phyloP scores from a whole-genome alignment of 2,329 filamentous ascomycete species.

The Botrytis elliptica region DNA sequence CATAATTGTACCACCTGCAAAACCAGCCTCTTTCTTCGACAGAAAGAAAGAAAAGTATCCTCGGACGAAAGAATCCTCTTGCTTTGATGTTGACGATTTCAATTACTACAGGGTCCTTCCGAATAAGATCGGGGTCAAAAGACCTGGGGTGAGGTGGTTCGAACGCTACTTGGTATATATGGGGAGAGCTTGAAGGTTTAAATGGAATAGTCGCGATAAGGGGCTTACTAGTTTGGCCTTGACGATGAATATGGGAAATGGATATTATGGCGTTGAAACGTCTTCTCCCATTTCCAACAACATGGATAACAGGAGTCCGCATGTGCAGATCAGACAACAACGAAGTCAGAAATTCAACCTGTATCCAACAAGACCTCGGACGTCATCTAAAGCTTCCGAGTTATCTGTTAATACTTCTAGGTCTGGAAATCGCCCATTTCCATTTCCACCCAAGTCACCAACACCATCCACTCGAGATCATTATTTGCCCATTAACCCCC shows the following conservation, averaged over 20 bases:
- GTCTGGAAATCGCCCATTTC: slow-evolving; percentile 1
- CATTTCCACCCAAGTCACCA: slow-evolving; percentile 26
- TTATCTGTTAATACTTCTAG: slow-evolving; percentile 9
- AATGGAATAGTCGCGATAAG: slow-evolving; percentile 17
- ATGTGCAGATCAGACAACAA: slow-evolving; percentile 28
- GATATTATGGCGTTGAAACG: slow-evolving; percentile 28
- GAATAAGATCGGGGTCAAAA: slow-evolving; percentile 23
- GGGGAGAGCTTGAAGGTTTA: slow-evolving; percentile 14
- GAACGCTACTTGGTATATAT: not conserved
- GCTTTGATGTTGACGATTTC: slow-evolving; percentile 15
- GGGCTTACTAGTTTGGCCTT: not conserved
- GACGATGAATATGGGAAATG: slow-evolving; percentile 32
- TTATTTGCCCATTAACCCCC: slow-evolving; percentile 7
- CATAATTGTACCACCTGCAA: slow-evolving; percentile 11
- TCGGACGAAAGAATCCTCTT: slow-evolving; percentile 3
- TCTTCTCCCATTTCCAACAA: slow-evolving; percentile 17
- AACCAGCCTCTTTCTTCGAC: slow-evolving; percentile 5
- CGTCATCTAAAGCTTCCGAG: slow-evolving; percentile 28
- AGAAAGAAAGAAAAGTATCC: slow-evolving; percentile 8
- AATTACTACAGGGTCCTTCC: slow-evolving; percentile 24
- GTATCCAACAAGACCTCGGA: slow-evolving; percentile 33
- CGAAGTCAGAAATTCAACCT: slow-evolving; percentile 36
- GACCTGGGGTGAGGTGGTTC: slow-evolving; percentile 23
- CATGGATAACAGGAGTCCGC: slow-evolving; percentile 18
- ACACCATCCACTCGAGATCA: slow-evolving; percentile 20